A percentile compares a stretch with the other conserved stretches of the same genome.
Conservation (phyloP, 129 eudicot species). For the Tagetes erecta region DNA sequence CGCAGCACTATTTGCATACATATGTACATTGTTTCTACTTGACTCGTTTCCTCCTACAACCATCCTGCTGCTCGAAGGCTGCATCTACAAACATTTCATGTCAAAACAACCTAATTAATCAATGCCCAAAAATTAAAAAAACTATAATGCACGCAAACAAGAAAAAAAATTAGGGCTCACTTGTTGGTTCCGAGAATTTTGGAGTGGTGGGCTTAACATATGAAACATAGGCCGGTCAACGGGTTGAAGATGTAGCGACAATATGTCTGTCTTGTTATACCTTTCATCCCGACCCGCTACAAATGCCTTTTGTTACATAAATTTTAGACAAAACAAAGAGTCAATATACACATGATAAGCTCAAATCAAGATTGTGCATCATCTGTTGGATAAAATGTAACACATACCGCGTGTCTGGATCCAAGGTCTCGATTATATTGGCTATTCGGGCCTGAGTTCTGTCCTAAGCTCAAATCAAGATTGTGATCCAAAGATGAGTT, state of each 20-base stretch:
- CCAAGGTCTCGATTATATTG: conserved; percentile 38
- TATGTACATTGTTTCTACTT: conserved; percentile 24
- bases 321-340: not conserved
- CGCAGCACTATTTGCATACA: conserved; percentile 75
- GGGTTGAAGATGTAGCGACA: conserved; percentile 62
- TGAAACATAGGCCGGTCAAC: conserved; percentile 41
- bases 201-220: conserved; percentile 49
- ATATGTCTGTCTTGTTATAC: conserved; percentile 47
- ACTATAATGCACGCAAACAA: not conserved
- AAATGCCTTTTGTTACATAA: conserved; percentile 24
- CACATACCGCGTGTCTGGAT: conserved; percentile 49
- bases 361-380: not conserved
- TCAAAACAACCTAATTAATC: not conserved
- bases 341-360: not conserved
- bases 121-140: not conserved
- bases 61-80: conserved; percentile 50
- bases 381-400: not conserved
- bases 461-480: conserved; percentile 82
- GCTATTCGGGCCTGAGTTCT: conserved; percentile 35
- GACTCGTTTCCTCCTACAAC: conserved; percentile 32
- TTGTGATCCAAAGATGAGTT: conserved; percentile 47
- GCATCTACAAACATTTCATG: conserved; percentile 29
- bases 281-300: conserved; percentile 38
- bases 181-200: conserved; percentile 47
- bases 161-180: conserved; percentile 34